phyloP scores from a whole-genome alignment of 352 stramenopile species.

The Phytophthora quininea region DNA sequence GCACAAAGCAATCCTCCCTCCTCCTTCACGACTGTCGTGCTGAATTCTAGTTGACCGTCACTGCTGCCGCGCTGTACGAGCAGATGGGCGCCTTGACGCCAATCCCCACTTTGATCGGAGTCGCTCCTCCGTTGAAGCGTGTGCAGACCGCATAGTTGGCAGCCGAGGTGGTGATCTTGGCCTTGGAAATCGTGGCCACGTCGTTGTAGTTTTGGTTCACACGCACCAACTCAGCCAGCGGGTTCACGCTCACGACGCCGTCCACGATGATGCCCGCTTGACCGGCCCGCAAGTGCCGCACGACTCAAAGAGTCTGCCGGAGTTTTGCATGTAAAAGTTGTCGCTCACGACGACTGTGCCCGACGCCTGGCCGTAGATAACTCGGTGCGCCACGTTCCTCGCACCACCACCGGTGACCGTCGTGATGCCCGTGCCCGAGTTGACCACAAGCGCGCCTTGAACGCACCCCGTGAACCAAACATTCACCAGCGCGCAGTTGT shows the following conservation, averaged over 20 bases:
- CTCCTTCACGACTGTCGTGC: conserved; percentile 13
- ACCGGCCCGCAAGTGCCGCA: conserved; percentile 68
- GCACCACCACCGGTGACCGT: conserved; percentile 62
- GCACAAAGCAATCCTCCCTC: conserved; percentile 5
- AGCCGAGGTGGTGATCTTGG: conserved; percentile 38
- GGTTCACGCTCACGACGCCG: conserved; percentile 57
- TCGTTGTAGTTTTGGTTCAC: conserved; percentile 82
- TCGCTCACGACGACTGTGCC: conserved; percentile 59
- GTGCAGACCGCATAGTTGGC: conserved; percentile 36
- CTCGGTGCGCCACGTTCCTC: conserved; percentile 41
- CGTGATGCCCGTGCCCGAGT: conserved; percentile 58
- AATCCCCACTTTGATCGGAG: conserved; percentile 31
- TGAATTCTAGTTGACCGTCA: conserved; percentile 29
- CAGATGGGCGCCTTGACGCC: conserved; percentile 35
- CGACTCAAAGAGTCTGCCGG: conserved; percentile 57
- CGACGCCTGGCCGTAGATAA: conserved; percentile 54
- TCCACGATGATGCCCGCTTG: conserved; percentile 57
- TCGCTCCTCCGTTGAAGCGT: conserved; percentile 38
- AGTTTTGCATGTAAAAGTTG: conserved; percentile 61
- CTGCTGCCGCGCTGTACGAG: conserved; percentile 31
- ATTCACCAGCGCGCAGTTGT: conserved; percentile 68
- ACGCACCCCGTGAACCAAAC: conserved; percentile 66
- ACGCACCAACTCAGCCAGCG: conserved; percentile 57
- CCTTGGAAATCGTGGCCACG: conserved; percentile 50
- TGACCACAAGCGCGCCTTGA: conserved; percentile 56